A percentile compares a stretch with the other conserved stretches of the same genome.
phyloP scores from a whole-genome alignment of 306 rosid genomes.

The Cicer pinnatifidum region DNA sequence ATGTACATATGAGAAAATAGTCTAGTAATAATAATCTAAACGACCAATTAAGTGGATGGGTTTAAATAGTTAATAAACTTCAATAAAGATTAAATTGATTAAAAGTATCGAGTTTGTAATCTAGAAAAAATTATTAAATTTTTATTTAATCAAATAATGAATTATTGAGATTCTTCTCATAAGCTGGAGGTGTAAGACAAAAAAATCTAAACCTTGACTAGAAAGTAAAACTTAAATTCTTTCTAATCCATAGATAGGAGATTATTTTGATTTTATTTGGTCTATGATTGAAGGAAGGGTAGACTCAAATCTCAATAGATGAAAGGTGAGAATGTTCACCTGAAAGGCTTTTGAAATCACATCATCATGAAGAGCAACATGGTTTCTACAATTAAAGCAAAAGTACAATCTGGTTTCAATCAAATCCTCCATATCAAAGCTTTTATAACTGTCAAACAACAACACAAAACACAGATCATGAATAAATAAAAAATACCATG shows the following conservation, averaged over 20 bases:
- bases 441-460: not conserved
- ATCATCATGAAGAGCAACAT: slow-evolving; percentile 71
- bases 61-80: no score
- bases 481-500: not conserved
- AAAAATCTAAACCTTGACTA: no score
- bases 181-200: no score
- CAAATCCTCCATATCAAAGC: slow-evolving; percentile 54
- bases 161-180: no score
- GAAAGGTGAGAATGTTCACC: slow-evolving; percentile 48
- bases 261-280: slow-evolving; percentile 12
- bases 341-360: slow-evolving; percentile 72
- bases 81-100: no score
- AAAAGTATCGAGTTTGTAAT: no score
- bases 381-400: slow-evolving; percentile 65
- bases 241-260: slow-evolving; percentile 5
- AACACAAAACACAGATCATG: slow-evolving; percentile 6
- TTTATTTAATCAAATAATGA: no score
- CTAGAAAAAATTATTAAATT: no score
- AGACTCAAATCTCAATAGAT: not conserved
- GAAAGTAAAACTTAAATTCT: not conserved
- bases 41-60: no score
- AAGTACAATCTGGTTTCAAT: slow-evolving; percentile 62
- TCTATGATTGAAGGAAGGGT: not conserved
- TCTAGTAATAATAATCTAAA: not conserved
- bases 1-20: not conserved